Evolutionary conservation across 805 yeast species (phyloP), one percentile per base, ranked within the genome.

Genomic region (Nematodospora valgi): DNA sequence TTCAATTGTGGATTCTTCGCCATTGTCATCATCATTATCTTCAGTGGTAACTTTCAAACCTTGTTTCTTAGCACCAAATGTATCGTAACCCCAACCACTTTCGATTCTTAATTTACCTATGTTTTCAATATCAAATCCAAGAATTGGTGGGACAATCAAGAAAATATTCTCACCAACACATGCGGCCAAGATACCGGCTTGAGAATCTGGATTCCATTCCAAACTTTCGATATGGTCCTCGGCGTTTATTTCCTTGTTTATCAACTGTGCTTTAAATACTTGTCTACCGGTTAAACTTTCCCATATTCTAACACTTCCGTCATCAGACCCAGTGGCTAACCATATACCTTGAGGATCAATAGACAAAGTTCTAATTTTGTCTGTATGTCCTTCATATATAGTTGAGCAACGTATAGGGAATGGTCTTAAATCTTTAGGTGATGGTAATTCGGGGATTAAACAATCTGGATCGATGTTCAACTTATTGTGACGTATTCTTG

Each of bases 321-420:
- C 98, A 57, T 93, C 98, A 12, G 95, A 85, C 39, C 97, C 98
- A 3, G 98, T 93, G 14, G 98, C 98, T 38, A 93, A 68, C 93
- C 96, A 93, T 49, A 83, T 70, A 4, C 98, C 98, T 21, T 80
- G 70, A 33, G 96, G 95, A 56, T 91, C 95, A 31, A 91, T 74
- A 6, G 89, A 77, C 19, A 93, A 54, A 2, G 91, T 72, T 58
- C 98, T 80, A 32, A 93, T 80, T 51, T 81, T 81, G 28, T 82
- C 95, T 27, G 65, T 64, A 57, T 91, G 98, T 20, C 98, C 98
- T 41, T 72, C 72, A 58, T 78, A 91, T 2, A 79, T 62, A 4
- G 95, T 88, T 3, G 97, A 83, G 47, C 93, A 80, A 53, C 80
- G 77, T 51, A 88, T 85, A 33, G 98, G 98, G 81, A 93, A 93